These are phyloP conservation scores for Ascobolus immersus DNA, from an alignment of 495 filamentous ascomycete genomes.

Conservation along the genomic window DNA sequence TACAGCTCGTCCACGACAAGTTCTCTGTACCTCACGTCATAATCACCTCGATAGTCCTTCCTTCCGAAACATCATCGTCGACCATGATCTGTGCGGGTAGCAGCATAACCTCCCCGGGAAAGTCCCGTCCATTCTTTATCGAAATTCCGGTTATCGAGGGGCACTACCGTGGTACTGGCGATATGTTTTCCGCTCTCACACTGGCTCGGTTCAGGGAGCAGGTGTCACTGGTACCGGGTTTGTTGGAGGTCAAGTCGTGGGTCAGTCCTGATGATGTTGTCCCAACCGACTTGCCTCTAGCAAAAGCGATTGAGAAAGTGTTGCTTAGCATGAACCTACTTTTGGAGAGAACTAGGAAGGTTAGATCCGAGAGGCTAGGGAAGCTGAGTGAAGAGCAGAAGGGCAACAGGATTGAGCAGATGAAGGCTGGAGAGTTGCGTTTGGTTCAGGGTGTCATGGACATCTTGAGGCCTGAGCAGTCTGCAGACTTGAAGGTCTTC, in stretches of 20 bases:
- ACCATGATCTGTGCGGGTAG: slow-evolving; percentile 14
- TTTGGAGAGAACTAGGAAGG: slow-evolving; percentile 46
- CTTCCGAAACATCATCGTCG: slow-evolving; percentile 5
- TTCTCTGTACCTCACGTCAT: slow-evolving; percentile 71
- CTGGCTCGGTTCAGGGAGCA: slow-evolving; percentile 77
- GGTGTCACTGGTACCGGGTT: slow-evolving; percentile 14
- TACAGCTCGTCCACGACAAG: slow-evolving; percentile 44
- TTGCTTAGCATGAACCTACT: slow-evolving; percentile 82
- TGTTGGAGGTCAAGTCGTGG: slow-evolving; percentile 35
- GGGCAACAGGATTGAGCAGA: slow-evolving; percentile 10
- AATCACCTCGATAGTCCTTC: slow-evolving; percentile 50
- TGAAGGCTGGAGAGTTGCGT: slow-evolving; percentile 18
- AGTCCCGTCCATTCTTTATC: slow-evolving; percentile 51
- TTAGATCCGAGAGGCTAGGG: slow-evolving; percentile 32
- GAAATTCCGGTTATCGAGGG: slow-evolving; percentile 65
- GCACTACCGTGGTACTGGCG: slow-evolving; percentile 86
- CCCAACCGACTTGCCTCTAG: slow-evolving; percentile 49
- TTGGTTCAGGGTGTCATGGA: slow-evolving; percentile 15
- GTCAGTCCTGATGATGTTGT: slow-evolving; percentile 39
- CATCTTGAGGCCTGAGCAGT: slow-evolving; percentile 3
- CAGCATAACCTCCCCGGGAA: slow-evolving; percentile 8
- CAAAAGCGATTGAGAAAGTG: slow-evolving; percentile 59
- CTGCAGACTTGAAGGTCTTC: slow-evolving; percentile 9
- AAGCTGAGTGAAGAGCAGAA: slow-evolving; percentile 13
- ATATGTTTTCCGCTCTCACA: slow-evolving; percentile 90